These are phyloP conservation scores for Pleurotus tuber-regium DNA, from an alignment of 768 basidiomycete species.

Conservation along the genomic window DNA sequence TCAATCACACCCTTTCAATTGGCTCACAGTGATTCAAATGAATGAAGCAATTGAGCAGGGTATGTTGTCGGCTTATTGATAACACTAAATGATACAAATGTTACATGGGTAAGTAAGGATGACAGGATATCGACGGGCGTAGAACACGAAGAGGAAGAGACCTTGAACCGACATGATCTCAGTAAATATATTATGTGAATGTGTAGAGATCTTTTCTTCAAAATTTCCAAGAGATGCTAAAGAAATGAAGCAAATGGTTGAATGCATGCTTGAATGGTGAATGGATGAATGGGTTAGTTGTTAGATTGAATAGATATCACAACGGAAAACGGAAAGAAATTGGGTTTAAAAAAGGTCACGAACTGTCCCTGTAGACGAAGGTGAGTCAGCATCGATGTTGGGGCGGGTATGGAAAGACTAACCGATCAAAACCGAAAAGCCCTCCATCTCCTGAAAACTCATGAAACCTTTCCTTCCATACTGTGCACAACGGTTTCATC, in stretches of 20 bases:
- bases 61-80: background rate
- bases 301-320: no score
- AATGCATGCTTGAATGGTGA: background rate
- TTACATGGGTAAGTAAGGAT: background rate
- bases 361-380: background rate
- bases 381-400: background rate
- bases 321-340: background rate
- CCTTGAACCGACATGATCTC: background rate
- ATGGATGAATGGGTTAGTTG: background rate
- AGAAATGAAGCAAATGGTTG: background rate
- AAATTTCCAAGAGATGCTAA: background rate
- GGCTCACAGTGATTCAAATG: no score
- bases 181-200: constrained; percentile 3
- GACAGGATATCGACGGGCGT: background rate
- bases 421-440: background rate
- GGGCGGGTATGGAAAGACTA: background rate
- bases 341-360: background rate
- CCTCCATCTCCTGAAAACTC: background rate
- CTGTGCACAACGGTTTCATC: background rate
- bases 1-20: no score
- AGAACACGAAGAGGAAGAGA: constrained; percentile 1
- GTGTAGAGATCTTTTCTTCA: background rate
- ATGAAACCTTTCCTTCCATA: background rate
- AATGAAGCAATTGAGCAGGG: background rate
- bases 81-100: constrained; percentile 11